Evolutionary conservation across 129 eudicot species (phyloP), one percentile per base, ranked within the genome.

Genomic region (Artemisia argyi): DNA sequence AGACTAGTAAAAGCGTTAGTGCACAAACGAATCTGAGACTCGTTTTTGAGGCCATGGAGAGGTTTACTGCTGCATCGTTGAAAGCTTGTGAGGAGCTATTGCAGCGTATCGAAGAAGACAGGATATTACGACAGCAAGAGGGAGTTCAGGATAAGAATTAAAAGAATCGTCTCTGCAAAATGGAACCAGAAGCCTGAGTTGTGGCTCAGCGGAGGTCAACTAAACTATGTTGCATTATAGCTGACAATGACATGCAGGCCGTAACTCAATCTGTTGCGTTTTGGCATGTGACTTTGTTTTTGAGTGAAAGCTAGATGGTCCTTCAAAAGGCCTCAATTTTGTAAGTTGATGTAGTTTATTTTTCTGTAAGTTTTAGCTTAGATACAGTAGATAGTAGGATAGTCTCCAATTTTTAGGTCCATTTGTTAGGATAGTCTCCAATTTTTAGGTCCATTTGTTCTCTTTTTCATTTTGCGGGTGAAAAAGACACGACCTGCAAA

Each of bases 11-110:
- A 77, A 84, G 72, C 18, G 77, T 83, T 47, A 82, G 91, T n/a
- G 81, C 93, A n/a, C 99, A 91, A 83, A 84, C 84, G 11, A 86
- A 91, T 55, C 77, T 95, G 57, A 83, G 84, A 42, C 97, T 79
- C 10, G 77, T 88, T 20, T 91, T 90, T 64, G 97, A 88, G 79
- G 96, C 99, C 6, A 82, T 95, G 91, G 96, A 95, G 71, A 88
- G 79, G 70, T 95, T 86, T 15, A 72, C 90, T 1, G 83, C 86
- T 8, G 82, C 78, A 66, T 91, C 97, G 12, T 79, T 95, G 61
- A 91, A 78, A 78, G 90, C 74, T 24, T 95, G 93, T 47, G 97
- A 91, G 79, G 99, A 90, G 69, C 61, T 95, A 61, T 65, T 95
- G 77, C 85, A 74, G 48, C 89, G 99, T 6, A 88, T 84, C 61